Base-by-base conservation (phyloP, 1,139 yeast species). In the Yamadazyma triangularis region DNA sequence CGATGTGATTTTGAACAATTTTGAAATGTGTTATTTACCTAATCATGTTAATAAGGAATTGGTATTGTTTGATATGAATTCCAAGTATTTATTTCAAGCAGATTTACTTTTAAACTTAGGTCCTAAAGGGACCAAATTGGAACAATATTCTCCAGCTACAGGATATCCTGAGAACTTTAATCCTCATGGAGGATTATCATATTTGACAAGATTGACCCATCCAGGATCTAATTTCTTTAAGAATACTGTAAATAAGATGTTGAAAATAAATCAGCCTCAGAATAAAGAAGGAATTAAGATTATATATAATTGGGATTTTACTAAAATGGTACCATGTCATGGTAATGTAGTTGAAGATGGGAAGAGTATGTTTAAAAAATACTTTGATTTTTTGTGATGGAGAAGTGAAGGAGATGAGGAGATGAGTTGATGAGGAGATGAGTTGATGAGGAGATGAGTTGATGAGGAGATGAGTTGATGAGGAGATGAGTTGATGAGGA, bases 1-100 rank as follows among this genome's bases (percentile, higher is more conserved):
- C 29, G 38, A 47, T 4, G 44, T 48, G 3, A 55, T 62, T 28
- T 45, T 56, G 25, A 45, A 56, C 15, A 70, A 65, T 35, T 70
- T 78, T 35, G 71, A 75, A 45, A 72, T 78, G 40, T 70, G 76
- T 10, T 79, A 65, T 46, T 48, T 79, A 28, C 79, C 82, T 8
- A 51, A 56, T 3, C 81, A 74, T 45, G 50, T 41, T 19, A 79
- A 78, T 50, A 67, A 70, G 45, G 87, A 80, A 46, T 50, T 80
- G 33, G 69, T 76, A 4, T 44, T 73, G 42, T 73, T 50, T 46
- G 75, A 75, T 45, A 60, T 60, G 32, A 49, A 51, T 10, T 57
- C 75, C 14, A 66, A 66, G 43, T 59, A 73, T 0, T 46, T 79
- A 23, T 60, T 73, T 36, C 73, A 70, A 39, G 84, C 79, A 2